These are phyloP conservation scores for Chloranthus sessilifolius DNA, from an alignment of 164 flowering plant genomes.

Conservation along the genomic window DNA sequence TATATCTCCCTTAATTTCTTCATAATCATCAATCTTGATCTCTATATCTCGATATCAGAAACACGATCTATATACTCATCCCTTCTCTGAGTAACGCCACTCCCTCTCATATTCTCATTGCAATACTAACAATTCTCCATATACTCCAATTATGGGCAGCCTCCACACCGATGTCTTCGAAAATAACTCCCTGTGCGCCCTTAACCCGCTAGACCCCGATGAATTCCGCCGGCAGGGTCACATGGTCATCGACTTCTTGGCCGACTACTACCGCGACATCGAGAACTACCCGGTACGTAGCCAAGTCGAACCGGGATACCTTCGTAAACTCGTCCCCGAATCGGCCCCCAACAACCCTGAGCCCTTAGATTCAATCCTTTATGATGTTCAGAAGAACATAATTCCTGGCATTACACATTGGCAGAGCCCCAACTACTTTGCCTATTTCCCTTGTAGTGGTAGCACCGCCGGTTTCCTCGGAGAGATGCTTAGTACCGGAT, in stretches of 20 bases:
- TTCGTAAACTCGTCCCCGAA: slow-evolving; percentile 32
- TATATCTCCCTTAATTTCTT: too few species aligned
- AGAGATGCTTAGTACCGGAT: slow-evolving; percentile 55
- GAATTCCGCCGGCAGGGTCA: slow-evolving; percentile 58
- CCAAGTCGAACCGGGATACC: slow-evolving; percentile 70
- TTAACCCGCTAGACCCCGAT: slow-evolving; percentile 52
- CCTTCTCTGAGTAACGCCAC: too few species aligned
- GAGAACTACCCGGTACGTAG: slow-evolving; percentile 58
- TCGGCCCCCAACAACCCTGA: slow-evolving; percentile 50
- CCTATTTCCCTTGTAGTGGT: slow-evolving; percentile 48
- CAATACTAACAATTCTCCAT: too few species aligned
- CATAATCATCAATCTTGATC: too few species aligned
- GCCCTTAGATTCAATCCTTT: slow-evolving; percentile 40
- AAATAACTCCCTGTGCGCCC: slow-evolving; percentile 2
- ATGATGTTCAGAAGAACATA: slow-evolving; percentile 40
- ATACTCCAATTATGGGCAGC: too few species aligned
- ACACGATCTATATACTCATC: too few species aligned
- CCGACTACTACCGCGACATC: slow-evolving; percentile 49
- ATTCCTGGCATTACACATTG: slow-evolving; percentile 71
- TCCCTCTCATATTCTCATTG: too few species aligned
- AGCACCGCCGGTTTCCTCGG: slow-evolving; percentile 59
- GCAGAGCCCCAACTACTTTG: slow-evolving; percentile 65
- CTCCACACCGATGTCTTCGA: slow-evolving; percentile 18
- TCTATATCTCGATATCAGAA: too few species aligned
- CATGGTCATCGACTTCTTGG: slow-evolving; percentile 53